Conservation (phyloP, 2,329 filamentous ascomycete species). For the Pseudocercospora fuligena region DNA sequence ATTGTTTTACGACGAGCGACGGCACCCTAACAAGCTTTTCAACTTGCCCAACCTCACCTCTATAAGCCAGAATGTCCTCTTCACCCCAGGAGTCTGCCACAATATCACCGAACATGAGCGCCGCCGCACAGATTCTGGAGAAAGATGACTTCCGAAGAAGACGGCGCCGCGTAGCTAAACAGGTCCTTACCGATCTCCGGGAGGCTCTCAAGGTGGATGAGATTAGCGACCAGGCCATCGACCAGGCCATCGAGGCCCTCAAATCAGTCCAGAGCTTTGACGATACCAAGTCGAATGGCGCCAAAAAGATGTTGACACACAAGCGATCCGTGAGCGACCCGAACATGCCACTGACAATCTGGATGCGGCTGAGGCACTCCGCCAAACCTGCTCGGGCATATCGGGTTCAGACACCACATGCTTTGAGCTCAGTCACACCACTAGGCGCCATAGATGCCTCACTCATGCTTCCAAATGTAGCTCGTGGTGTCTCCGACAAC, state of each 20-base stretch:
- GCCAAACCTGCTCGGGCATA: conserved; percentile 18
- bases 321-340: conserved; percentile 13
- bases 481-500: conserved; percentile 15
- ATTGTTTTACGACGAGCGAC: not conserved
- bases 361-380: conserved; percentile 23
- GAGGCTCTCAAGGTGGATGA: conserved; percentile 13
- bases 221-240: conserved; percentile 14
- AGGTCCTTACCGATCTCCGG: conserved; percentile 13
- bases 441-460: conserved; percentile 20
- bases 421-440: conserved; percentile 16
- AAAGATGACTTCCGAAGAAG: conserved; percentile 3
- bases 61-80: not conserved
- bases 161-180: conserved; percentile 4
- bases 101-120: not conserved
- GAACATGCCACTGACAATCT: conserved; percentile 19
- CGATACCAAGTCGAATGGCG: conserved; percentile 10
- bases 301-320: conserved; percentile 13
- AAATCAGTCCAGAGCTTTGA: conserved; percentile 8
- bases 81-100: not conserved
- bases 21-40: not conserved
- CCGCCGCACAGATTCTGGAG: conserved; percentile 5
- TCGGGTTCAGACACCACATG: conserved; percentile 20
- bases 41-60: not conserved
- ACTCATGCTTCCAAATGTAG: conserved; percentile 17
- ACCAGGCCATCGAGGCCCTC: conserved; percentile 12